Percentiles rank a stretch among this genome's conserved stretches.
Conservation (phyloP, 768 basidiomycete species). For the Tricholoma hemisulphureum region DNA sequence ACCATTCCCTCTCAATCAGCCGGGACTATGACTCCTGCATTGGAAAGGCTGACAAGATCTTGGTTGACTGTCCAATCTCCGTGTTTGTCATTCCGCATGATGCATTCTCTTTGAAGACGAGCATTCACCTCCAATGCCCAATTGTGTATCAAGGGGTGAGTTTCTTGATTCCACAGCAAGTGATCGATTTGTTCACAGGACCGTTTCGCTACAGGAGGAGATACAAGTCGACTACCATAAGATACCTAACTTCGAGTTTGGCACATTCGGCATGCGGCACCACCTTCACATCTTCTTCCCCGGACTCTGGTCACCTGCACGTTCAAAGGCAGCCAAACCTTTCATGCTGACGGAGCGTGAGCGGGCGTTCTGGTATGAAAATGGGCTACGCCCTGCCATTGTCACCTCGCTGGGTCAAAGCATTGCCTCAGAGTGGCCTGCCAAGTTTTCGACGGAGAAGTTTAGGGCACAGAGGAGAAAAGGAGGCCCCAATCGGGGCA, state of each 20-base stretch:
- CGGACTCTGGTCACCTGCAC: constrained; percentile 11
- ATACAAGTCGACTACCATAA: constrained; percentile 16
- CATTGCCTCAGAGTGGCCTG: constrained; percentile 23
- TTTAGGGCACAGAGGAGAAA: constrained; percentile 16
- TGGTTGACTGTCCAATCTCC: constrained; percentile 3
- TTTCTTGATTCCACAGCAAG: not conserved
- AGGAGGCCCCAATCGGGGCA: constrained; percentile 17
- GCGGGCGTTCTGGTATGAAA: constrained; percentile 18
- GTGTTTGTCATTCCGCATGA: constrained; percentile 5
- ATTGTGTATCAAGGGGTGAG: not conserved
- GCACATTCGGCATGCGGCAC: constrained; percentile 15
- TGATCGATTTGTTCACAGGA: not conserved
- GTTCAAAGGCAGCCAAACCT: not conserved
- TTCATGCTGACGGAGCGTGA: constrained; percentile 11
- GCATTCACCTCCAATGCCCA: constrained; percentile 5
- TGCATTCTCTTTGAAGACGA: not conserved
- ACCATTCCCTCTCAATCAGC: not conserved
- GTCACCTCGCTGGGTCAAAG: not conserved
- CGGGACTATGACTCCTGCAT: constrained; percentile 22
- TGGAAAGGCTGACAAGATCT: constrained; percentile 10
- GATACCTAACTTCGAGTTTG: constrained; percentile 29
- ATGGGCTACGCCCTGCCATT: constrained; percentile 25
- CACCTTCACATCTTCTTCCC: constrained; percentile 28
- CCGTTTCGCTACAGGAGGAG: not conserved
- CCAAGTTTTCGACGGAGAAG: constrained; percentile 18